phyloP scores from a whole-genome alignment of 768 basidiomycete genomes.

The Suillus plorans region DNA sequence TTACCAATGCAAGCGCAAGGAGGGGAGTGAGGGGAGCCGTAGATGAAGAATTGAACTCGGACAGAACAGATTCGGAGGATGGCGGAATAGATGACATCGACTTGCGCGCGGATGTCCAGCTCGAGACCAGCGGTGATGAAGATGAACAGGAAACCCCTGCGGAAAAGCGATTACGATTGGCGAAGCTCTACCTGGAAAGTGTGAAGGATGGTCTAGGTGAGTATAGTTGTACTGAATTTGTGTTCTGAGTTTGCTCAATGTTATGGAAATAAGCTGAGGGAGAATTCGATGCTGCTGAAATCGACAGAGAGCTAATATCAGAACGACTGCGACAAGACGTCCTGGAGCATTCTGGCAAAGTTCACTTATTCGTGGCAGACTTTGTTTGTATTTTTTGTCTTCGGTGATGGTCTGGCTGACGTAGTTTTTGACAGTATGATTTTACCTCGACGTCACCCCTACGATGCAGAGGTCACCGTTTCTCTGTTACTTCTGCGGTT shows the following conservation, averaged over 20 bases:
- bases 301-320: constrained; percentile 91
- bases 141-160: constrained; percentile 89
- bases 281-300: constrained; percentile 93
- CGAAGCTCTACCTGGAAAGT: constrained; percentile 85
- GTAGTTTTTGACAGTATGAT: constrained; percentile 47
- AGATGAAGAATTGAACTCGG: constrained; percentile 71
- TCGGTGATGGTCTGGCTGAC: background rate
- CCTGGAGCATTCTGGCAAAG: constrained; percentile 82
- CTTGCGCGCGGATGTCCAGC: constrained; percentile 56
- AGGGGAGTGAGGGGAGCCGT: constrained; percentile 20
- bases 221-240: constrained; percentile 17
- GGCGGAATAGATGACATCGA: constrained; percentile 72
- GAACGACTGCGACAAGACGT: constrained; percentile 91
- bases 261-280: constrained; percentile 59
- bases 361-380: constrained; percentile 80
- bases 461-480: constrained; percentile 69
- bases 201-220: constrained; percentile 74
- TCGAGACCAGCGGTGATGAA: constrained; percentile 72
- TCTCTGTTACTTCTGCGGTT: constrained; percentile 80
- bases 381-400: constrained; percentile 43
- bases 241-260: constrained; percentile 1
- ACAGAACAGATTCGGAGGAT: constrained; percentile 55
- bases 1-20: constrained; percentile 20
- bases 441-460: constrained; percentile 45
- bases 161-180: constrained; percentile 87